Evolutionary conservation across 2,329 filamentous ascomycete genomes (phyloP).

Genomic region (Colletotrichum truncatum): DNA sequence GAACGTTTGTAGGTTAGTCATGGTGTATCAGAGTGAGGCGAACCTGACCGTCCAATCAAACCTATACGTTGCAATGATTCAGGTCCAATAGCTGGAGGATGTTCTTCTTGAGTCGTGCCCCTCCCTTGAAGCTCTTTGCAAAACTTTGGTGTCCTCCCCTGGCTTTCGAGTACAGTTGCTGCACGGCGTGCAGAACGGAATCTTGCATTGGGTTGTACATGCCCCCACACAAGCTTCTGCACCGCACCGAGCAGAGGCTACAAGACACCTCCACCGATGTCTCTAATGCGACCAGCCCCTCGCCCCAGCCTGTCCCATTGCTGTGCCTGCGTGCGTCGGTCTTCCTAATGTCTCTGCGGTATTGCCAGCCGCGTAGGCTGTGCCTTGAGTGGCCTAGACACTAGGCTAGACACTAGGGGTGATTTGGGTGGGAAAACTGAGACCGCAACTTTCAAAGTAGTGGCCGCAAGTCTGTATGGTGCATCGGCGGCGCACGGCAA

Average conservation of each 20-base stretch:
- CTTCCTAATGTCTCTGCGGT: not conserved
- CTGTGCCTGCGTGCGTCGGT: conserved; percentile 4
- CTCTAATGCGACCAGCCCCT: conserved; percentile 7
- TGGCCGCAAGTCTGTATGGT: not conserved
- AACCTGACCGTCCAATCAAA: too few species aligned
- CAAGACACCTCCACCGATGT: conserved; percentile 8
- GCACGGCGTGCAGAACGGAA: conserved; percentile 26
- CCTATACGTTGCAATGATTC: not conserved
- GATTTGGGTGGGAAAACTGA: not conserved
- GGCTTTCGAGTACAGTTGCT: not conserved
- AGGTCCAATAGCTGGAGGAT: not conserved
- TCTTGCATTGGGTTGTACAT: conserved; percentile 28
- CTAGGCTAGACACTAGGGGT: not conserved
- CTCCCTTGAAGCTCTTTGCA: too few species aligned
- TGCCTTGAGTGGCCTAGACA: not conserved
- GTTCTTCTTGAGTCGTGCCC: not conserved
- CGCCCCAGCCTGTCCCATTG: not conserved
- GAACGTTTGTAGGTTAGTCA: too few species aligned
- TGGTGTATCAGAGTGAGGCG: too few species aligned
- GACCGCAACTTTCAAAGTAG: not conserved
- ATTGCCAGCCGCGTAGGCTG: not conserved
- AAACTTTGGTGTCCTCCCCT: not conserved
- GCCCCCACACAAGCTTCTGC: conserved; percentile 22
- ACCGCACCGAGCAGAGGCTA: not conserved
- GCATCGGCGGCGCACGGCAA: conserved; percentile 11